Evolutionary conservation across 164 flowering plant species (phyloP).

Genomic region (Berberis vulgaris): DNA sequence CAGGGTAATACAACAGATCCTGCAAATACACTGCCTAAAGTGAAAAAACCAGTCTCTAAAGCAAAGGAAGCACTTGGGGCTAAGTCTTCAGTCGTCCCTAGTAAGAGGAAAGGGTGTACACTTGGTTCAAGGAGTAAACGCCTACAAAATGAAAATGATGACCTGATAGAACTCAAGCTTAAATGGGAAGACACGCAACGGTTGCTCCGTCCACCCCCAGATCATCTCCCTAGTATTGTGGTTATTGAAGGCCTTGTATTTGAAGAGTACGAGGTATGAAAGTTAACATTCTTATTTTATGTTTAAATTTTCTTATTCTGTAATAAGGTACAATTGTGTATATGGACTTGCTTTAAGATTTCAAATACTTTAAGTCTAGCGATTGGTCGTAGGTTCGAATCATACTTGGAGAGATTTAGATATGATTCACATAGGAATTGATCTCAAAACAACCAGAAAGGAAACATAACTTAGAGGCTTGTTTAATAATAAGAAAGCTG

Average conservation of each 20-base stretch:
- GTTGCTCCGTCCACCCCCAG: constrained; percentile 64
- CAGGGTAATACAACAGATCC: constrained; percentile 38
- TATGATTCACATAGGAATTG: no score
- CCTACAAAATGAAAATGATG: constrained; percentile 45
- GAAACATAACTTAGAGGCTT: no score
- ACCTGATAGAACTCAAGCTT: constrained; percentile 60
- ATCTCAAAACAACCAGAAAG: no score
- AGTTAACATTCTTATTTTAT: background rate
- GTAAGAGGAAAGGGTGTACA: constrained; percentile 58
- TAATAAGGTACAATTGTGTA: no score
- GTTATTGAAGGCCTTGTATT: constrained; percentile 77
- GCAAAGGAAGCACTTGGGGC: constrained; percentile 43
- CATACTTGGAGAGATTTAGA: no score
- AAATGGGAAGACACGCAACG: constrained; percentile 94
- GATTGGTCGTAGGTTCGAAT: no score
- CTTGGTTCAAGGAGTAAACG: constrained; percentile 62
- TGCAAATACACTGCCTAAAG: constrained; percentile 33
- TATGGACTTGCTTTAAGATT: no score
- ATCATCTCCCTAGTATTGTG: constrained; percentile 41
- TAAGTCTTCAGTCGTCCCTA: constrained; percentile 26
- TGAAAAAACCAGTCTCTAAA: constrained; percentile 43
- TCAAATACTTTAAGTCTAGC: no score
- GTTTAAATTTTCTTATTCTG: background rate
- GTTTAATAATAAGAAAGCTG: no score
- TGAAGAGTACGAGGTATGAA: constrained; percentile 66